Percentiles rank a stretch among this genome's conserved stretches.
Evolutionary conservation across 345 rosid genomes (phyloP).

Genomic region (Lumnitzera racemosa): DNA sequence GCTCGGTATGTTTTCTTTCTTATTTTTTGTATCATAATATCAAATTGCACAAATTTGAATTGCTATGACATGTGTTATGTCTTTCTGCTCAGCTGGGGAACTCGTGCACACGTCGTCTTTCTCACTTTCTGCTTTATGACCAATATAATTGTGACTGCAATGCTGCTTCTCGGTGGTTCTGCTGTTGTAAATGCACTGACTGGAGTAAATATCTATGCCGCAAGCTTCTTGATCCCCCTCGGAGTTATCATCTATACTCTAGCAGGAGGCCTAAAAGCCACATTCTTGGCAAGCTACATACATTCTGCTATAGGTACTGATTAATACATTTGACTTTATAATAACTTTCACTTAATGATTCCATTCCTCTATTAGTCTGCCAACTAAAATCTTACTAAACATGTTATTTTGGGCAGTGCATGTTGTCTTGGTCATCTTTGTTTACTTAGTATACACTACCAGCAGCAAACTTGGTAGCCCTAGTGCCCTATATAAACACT

Average conservation of each 20-base stretch:
- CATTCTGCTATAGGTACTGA: conserved; percentile 75
- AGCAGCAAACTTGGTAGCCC: conserved; percentile 86
- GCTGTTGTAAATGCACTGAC: conserved; percentile 94
- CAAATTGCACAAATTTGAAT: no score
- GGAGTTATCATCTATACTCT: conserved; percentile 80
- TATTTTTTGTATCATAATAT: no score
- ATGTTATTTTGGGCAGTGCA: conserved; percentile 38
- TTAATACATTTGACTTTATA: no score
- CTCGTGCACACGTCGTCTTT: conserved; percentile 74
- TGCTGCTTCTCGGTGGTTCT: conserved; percentile 90
- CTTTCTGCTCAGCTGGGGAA: conserved; percentile 65
- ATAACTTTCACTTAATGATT: not conserved
- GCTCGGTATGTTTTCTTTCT: conserved; percentile 52
- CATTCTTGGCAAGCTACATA: conserved; percentile 89
- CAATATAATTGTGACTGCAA: conserved; percentile 74
- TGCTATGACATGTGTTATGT: not conserved
- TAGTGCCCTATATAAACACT: conserved; percentile 36
- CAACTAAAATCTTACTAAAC: no score
- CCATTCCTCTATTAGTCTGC: conserved; percentile 7
- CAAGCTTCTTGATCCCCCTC: conserved; percentile 92
- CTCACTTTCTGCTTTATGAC: conserved; percentile 77
- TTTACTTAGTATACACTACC: conserved; percentile 75
- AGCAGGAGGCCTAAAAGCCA: conserved; percentile 95
- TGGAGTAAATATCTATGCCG: conserved; percentile 77
- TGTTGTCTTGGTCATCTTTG: conserved; percentile 68